Evolutionary conservation across 2,329 filamentous ascomycete genomes (phyloP).

Genomic region (Helminthosporium solani): DNA sequence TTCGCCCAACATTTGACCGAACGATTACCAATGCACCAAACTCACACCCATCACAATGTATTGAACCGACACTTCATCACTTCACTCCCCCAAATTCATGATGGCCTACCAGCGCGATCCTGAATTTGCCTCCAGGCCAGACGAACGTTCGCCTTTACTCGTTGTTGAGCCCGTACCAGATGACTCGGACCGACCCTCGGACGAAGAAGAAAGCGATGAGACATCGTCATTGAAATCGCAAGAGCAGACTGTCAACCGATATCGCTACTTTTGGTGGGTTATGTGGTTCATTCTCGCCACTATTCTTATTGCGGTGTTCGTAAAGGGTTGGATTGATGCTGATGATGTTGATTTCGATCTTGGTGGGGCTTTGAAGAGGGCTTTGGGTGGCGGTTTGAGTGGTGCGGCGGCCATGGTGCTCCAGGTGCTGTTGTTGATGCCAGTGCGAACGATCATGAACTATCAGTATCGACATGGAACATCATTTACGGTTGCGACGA

Average conservation of each 20-base stretch:
- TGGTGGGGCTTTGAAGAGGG: constrained; percentile 26
- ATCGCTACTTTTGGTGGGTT: constrained; percentile 22
- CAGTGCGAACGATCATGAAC: constrained; percentile 34
- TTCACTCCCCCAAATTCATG: neutral
- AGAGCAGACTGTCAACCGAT: constrained; percentile 13
- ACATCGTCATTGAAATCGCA: constrained; percentile 12
- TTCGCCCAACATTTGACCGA: neutral
- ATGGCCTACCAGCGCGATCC: constrained; percentile 17
- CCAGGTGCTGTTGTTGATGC: constrained; percentile 33
- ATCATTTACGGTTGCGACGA: constrained; percentile 24
- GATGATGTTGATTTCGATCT: constrained; percentile 34
- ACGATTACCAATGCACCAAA: constrained; percentile 5
- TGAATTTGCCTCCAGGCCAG: constrained; percentile 5
- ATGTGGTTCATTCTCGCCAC: constrained; percentile 14
- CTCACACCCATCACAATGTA: neutral
- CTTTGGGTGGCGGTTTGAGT: constrained; percentile 30
- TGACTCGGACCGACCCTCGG: constrained; percentile 2
- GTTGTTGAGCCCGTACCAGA: constrained; percentile 1
- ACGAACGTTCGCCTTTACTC: constrained; percentile 28
- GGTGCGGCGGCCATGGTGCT: constrained; percentile 33
- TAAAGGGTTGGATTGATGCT: constrained; percentile 30
- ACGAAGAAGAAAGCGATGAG: constrained; percentile 6
- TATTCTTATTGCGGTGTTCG: constrained; percentile 19
- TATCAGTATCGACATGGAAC: constrained; percentile 34
- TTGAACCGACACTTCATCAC: neutral